Evolutionary conservation across 129 eudicot genomes (phyloP).

Genomic region (Rutidosis leptorrhynchoides): DNA sequence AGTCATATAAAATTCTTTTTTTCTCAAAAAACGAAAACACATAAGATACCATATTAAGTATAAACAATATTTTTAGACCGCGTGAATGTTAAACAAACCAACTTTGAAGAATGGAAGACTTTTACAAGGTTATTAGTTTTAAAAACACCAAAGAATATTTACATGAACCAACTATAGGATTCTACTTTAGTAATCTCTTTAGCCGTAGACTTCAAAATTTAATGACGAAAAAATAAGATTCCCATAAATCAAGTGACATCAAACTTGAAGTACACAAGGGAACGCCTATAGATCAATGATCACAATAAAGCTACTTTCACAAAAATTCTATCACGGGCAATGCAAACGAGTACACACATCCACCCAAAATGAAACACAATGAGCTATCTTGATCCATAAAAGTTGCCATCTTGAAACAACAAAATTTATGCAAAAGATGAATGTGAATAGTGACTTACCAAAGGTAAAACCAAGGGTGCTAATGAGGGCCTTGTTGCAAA

Average conservation of each 20-base stretch:
- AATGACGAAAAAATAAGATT: not conserved
- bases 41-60: not conserved
- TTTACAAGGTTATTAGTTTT: no score
- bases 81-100: not conserved
- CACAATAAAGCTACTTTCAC: no score
- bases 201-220: not conserved
- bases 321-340: no score
- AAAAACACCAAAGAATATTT: not conserved
- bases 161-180: not conserved
- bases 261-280: no score
- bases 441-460: conserved; percentile 41
- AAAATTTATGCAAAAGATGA: not conserved
- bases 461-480: conserved; percentile 78
- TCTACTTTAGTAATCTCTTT: not conserved
- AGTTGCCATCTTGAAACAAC: not conserved
- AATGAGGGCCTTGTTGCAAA: conserved; percentile 79
- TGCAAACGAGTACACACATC: no score
- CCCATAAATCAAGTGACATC: not conserved
- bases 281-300: no score
- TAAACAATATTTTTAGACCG: not conserved
- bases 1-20: no score
- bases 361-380: not conserved
- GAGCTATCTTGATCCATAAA: not conserved
- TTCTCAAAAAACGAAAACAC: no score
- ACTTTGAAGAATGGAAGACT: not conserved